Evolutionary conservation across 1,284 basidiomycete species (phyloP).

Genomic region (Puccinia horiana): DNA sequence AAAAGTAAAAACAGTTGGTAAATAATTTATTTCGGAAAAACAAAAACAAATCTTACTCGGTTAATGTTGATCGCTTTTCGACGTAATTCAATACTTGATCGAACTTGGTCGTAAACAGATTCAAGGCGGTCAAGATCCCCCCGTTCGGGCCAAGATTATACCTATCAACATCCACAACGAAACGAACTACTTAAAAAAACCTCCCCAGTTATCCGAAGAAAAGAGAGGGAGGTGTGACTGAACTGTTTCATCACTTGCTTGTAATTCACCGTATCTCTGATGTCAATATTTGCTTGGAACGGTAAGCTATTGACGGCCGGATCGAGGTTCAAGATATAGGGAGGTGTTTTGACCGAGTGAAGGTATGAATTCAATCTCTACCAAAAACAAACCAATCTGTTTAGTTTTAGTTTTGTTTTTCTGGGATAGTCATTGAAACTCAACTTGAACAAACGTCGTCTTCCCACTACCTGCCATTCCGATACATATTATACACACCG

Average conservation of each 20-base stretch:
- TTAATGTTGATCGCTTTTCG: constrained; percentile 81
- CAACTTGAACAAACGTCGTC: constrained; percentile 80
- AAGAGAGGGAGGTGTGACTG: constrained; percentile 59
- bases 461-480: constrained; percentile 96
- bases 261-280: constrained; percentile 96
- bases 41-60: constrained; percentile 67
- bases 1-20: neutral
- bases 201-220: neutral
- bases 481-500: constrained; percentile 56
- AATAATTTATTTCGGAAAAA: constrained; percentile 1
- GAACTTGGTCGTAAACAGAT: constrained; percentile 98
- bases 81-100: constrained; percentile 92
- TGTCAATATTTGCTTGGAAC: constrained; percentile 96
- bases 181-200: neutral
- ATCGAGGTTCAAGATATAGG: constrained; percentile 96
- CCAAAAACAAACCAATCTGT: constrained; percentile 17
- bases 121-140: constrained; percentile 93
- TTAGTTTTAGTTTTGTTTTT: neutral
- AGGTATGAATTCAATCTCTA: constrained; percentile 83
- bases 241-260: constrained; percentile 99
- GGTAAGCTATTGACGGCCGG: constrained; percentile 88
- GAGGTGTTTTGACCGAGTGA: constrained; percentile 67
- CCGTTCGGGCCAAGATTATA: constrained; percentile 98
- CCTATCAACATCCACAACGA: constrained; percentile 61
- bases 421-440: neutral